phyloP scores from a whole-genome alignment of 805 yeast species.

The Candida ponderosae region DNA sequence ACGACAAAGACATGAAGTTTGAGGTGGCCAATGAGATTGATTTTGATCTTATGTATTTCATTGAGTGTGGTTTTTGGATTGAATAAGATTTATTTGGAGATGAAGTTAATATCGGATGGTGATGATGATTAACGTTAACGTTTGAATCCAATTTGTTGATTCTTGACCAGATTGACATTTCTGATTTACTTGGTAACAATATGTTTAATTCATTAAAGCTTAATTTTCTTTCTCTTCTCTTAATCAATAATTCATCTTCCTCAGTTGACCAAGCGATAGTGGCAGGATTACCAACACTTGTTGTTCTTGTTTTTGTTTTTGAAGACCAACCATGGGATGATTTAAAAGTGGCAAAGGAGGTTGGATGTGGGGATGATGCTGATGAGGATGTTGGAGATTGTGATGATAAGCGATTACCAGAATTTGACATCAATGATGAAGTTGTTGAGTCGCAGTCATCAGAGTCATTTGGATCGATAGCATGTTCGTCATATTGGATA shows the following conservation, averaged over 20 bases:
- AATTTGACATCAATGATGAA: not conserved
- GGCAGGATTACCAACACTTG: no score
- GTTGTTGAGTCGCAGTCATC: not conserved
- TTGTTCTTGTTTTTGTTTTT: not conserved
- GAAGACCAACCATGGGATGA: no score
- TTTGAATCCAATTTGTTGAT: conserved; percentile 36
- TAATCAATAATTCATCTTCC: conserved; percentile 61
- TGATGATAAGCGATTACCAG: not conserved
- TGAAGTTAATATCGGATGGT: no score
- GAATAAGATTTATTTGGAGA: no score
- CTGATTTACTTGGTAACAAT: conserved; percentile 64
- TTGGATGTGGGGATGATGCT: no score
- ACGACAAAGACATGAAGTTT: no score
- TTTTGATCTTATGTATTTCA: not conserved
- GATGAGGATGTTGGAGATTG: conserved; percentile 3
- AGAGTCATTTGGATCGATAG: not conserved
- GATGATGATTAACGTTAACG: not conserved
- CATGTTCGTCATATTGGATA: not conserved
- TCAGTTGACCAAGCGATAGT: conserved; percentile 54
- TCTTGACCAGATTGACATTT: conserved; percentile 63
- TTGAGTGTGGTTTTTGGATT: not conserved
- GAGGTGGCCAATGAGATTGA: no score
- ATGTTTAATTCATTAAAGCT: conserved; percentile 68
- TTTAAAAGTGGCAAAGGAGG: no score
- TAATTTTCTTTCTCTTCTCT: conserved; percentile 48